Evolutionary conservation across 768 basidiomycete species (phyloP), one percentile per base, ranked within the genome.

Genomic region (Punctularia strigosozonata): DNA sequence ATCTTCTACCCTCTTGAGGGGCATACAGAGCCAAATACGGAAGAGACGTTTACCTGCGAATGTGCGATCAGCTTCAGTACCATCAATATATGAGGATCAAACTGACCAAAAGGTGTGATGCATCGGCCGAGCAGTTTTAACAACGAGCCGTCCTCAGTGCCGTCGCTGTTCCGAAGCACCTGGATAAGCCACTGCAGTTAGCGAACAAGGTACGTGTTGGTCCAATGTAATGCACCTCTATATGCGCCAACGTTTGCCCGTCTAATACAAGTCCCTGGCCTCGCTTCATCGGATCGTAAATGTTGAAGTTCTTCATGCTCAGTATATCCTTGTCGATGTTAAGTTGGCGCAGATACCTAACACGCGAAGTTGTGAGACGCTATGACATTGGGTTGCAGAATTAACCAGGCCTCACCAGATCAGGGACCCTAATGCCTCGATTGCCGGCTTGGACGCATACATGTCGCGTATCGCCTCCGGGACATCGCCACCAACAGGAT

Each of bases 281-380:
- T 43, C 72, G 71, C 54, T 83, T 80, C 75, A 97, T 89, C 0
- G 95, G 95, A 57, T 97, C 90, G 52, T 94, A 95, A 26, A 95
- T 69, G 49, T 97, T 92, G 70, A 99, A 99, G 54, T 98, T 98
- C 62, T 78, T 84, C 82, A 95, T 91, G 39, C 80, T 86, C 51
- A 99, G 58, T 40, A 99, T 77, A 46, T 97, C 92, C 53, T 88
- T 85, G 62, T 92, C 94, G 45, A 98, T 89, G 53, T 98, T 98
- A 28, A 99, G 71, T 44, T 88, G 86, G 25, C 84, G 78, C 12
- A 98, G 73, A 54, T 90, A 90, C 76, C 81, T 80, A 34, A 8
- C 10, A 10, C 33, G 8, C 13, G 8, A 34, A 20, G 10, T 19
- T 10, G 33, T 19, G 15, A 15, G 28, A 30, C 28, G 10, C 28